These are phyloP conservation scores for Sechiopsis laciniata DNA, from an alignment of 306 rosid species.

Conservation along the genomic window DNA sequence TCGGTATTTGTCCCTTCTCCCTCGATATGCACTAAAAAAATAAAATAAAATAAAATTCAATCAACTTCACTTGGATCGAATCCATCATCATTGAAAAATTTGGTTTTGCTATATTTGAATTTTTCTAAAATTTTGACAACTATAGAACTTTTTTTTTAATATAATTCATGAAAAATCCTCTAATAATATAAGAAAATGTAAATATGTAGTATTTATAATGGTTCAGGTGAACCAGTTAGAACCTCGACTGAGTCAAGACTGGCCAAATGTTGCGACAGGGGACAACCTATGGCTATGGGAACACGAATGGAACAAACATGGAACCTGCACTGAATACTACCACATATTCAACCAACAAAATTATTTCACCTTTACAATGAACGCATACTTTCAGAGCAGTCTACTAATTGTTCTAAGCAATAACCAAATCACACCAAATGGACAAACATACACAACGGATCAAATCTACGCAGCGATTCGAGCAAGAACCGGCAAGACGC, in stretches of 20 bases:
- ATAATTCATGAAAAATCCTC: no score
- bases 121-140: no score
- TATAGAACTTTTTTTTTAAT: no score
- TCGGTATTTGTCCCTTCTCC: no score
- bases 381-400: no score
- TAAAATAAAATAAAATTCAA: no score
- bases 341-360: neutral
- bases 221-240: neutral
- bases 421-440: neutral
- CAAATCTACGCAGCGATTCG: neutral
- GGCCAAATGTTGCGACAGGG: neutral
- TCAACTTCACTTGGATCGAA: no score
- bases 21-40: no score
- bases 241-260: neutral
- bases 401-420: neutral
- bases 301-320: slow-evolving; percentile 4
- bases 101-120: no score
- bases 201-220: no score
- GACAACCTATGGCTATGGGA: neutral
- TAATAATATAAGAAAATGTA: no score
- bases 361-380: neutral
- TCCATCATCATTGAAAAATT: no score
- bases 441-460: neutral
- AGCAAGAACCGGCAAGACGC: neutral
- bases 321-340: neutral